phyloP scores from a whole-genome alignment of 208 protist species.

The Trypanosoma melophagium region DNA sequence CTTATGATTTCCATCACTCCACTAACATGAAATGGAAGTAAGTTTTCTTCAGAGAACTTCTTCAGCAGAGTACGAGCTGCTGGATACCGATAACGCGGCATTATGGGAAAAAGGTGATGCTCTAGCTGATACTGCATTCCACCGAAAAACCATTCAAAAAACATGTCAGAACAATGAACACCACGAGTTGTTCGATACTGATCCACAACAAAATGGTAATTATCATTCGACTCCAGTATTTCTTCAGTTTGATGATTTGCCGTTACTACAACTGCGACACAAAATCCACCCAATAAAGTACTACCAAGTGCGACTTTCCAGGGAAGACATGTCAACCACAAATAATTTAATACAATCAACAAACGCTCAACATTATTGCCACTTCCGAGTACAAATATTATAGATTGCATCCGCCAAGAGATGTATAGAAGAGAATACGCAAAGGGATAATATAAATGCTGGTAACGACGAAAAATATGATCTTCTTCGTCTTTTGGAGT shows the following conservation, averaged over 20 bases:
- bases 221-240: conserved; percentile 67
- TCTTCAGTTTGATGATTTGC: conserved; percentile 82
- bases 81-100: conserved; percentile 75
- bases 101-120: conserved; percentile 76
- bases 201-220: conserved; percentile 78
- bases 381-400: conserved; percentile 57
- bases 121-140: conserved; percentile 88
- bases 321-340: conserved; percentile 64
- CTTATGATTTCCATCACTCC: conserved; percentile 59
- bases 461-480: conserved; percentile 54
- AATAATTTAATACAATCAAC: conserved; percentile 67
- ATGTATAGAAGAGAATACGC: conserved; percentile 76
- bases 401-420: conserved; percentile 78
- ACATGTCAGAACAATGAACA: conserved; percentile 63
- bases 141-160: conserved; percentile 83
- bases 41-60: conserved; percentile 79
- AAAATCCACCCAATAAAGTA: conserved; percentile 69
- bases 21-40: conserved; percentile 66
- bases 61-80: conserved; percentile 51
- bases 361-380: conserved; percentile 57
- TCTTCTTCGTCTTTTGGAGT: conserved; percentile 54
- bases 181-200: conserved; percentile 76
- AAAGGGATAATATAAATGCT: conserved; percentile 68
- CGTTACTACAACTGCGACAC: conserved; percentile 74
- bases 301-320: conserved; percentile 66